Evolutionary conservation across 192 early-diverging fungal genomes (phyloP).

Genomic region (Cladochytrium replicatum): DNA sequence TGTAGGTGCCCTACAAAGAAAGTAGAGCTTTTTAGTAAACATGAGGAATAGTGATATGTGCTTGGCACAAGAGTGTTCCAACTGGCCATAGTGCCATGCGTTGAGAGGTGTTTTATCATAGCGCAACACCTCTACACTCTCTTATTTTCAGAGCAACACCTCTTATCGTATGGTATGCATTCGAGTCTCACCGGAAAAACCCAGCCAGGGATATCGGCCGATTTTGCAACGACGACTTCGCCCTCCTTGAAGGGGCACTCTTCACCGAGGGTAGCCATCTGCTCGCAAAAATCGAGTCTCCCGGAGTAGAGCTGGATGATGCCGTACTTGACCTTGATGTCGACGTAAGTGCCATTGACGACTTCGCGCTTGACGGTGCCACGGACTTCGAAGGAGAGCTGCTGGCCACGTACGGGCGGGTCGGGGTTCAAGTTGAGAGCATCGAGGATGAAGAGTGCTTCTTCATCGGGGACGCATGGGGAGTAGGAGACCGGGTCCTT

Average conservation of each 20-base stretch:
- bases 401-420: constrained; percentile 2
- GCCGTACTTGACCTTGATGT: constrained; percentile 8
- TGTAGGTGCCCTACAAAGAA: too few species aligned
- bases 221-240: not conserved
- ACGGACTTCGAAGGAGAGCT: not conserved
- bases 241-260: not conserved
- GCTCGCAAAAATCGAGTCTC: constrained; percentile 1
- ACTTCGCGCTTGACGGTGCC: not conserved
- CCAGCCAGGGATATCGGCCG: constrained; percentile 2
- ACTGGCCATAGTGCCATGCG: too few species aligned
- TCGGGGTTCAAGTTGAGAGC: constrained; percentile 1
- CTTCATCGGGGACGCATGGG: not conserved
- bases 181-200: too few species aligned
- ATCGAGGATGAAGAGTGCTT: not conserved
- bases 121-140: too few species aligned
- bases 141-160: too few species aligned
- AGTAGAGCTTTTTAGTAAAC: too few species aligned
- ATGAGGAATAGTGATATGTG: too few species aligned
- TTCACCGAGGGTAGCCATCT: not conserved
- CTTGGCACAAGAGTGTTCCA: too few species aligned
- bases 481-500: too few species aligned
- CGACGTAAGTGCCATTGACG: not conserved
- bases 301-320: constrained; percentile 1
- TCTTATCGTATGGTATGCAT: too few species aligned
- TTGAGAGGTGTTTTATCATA: too few species aligned